Evolutionary conservation across 305 asterid genomes (phyloP).

Genomic region (Rubia occidens): DNA sequence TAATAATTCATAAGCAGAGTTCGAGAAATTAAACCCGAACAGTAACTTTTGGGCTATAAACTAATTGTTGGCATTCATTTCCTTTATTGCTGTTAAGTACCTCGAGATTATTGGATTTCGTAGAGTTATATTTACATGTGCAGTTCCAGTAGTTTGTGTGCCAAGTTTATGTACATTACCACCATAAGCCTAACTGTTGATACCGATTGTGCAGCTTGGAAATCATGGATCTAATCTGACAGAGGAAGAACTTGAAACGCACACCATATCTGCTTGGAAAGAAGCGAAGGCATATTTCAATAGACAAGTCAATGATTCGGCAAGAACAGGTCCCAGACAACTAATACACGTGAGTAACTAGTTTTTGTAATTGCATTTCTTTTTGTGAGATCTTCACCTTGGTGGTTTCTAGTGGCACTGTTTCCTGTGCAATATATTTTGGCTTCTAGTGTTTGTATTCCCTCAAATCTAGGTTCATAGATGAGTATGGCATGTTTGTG

Average conservation of each 20-base stretch:
- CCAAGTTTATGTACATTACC: too few relatives aligned
- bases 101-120: background rate
- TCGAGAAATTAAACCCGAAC: background rate
- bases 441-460: too few relatives aligned
- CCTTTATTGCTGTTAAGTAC: background rate
- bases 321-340: slow-evolving; percentile 37
- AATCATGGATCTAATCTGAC: slow-evolving; percentile 85
- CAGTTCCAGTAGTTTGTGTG: background rate
- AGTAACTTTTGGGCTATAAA: background rate
- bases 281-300: slow-evolving; percentile 59
- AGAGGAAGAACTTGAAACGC: slow-evolving; percentile 97
- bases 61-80: background rate
- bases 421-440: background rate
- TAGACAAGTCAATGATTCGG: slow-evolving; percentile 51
- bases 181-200: background rate
- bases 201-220: slow-evolving; percentile 60
- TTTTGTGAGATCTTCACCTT: background rate
- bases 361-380: background rate
- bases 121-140: background rate
- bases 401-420: background rate
- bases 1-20: background rate
- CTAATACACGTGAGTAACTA: slow-evolving; percentile 65
- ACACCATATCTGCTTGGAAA: slow-evolving; percentile 95
- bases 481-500: slow-evolving; percentile 12
- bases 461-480: background rate